Percentiles rank a stretch among this genome's conserved stretches.
Evolutionary conservation across 495 filamentous ascomycete genomes (phyloP).

Genomic region (Trichoderma reesei): DNA sequence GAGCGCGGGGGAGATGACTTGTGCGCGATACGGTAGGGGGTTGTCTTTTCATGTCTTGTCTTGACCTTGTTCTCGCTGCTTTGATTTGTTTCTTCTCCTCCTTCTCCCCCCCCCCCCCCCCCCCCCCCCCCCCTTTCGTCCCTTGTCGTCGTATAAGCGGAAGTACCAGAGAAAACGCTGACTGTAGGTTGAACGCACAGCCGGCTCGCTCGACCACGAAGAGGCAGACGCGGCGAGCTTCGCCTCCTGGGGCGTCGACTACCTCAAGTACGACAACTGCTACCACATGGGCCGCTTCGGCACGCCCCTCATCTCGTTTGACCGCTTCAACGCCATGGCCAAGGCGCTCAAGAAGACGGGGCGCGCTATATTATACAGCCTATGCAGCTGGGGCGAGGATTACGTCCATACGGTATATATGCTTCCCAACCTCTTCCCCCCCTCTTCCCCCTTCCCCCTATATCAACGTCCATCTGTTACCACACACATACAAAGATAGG

Average conservation of each 20-base stretch:
- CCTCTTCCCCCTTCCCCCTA: not conserved
- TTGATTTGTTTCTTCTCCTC: no score
- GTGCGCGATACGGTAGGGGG: constrained; percentile 46
- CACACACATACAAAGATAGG: no score
- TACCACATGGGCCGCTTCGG: constrained; percentile 10
- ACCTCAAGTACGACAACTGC: constrained; percentile 29
- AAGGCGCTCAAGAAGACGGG: constrained; percentile 46
- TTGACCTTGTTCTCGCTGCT: no score
- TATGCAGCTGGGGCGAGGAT: constrained; percentile 50
- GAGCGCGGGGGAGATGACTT: constrained; percentile 48
- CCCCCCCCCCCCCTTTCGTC: no score
- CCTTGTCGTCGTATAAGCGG: not conserved
- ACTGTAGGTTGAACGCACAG: no score
- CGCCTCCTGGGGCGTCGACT: constrained; percentile 27
- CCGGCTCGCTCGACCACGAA: constrained; percentile 25
- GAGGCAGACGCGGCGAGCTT: constrained; percentile 27
- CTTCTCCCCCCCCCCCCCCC: not conserved
- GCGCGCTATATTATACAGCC: constrained; percentile 50
- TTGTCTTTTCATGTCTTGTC: no score
- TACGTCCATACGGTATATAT: constrained; percentile 10
- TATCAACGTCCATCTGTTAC: not conserved
- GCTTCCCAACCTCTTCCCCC: no score
- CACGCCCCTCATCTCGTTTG: constrained; percentile 9
- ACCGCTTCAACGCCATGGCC: constrained; percentile 47
- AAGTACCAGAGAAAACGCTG: no score